phyloP scores from a whole-genome alignment of 495 filamentous ascomycete species.

The Penicillium coprophilum region DNA sequence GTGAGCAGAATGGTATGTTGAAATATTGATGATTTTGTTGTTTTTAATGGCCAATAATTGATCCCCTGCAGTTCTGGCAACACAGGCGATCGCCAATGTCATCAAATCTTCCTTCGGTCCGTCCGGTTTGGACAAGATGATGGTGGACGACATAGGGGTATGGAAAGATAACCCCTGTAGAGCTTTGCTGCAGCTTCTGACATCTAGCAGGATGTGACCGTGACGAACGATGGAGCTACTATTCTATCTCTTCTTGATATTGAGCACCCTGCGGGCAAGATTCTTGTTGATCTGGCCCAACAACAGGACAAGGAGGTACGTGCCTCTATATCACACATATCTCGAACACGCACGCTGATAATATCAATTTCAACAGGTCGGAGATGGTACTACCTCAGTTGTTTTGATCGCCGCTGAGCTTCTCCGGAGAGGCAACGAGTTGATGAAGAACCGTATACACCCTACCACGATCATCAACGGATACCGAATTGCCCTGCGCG shows the following conservation, averaged over 20 bases:
- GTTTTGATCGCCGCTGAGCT: constrained; percentile 97
- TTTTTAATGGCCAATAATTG: constrained; percentile 12
- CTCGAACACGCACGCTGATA: neutral
- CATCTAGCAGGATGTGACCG: constrained; percentile 80
- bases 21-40: neutral
- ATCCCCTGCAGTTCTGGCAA: constrained; percentile 71
- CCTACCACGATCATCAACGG: constrained; percentile 99
- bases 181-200: constrained; percentile 29
- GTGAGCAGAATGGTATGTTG: constrained; percentile 86
- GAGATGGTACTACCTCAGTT: constrained; percentile 97
- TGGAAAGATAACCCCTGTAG: constrained; percentile 39
- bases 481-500: constrained; percentile 90
- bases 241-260: constrained; percentile 94
- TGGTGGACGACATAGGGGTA: constrained; percentile 99
- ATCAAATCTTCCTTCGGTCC: constrained; percentile 98
- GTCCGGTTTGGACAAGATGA: constrained; percentile 98
- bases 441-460: constrained; percentile 99
- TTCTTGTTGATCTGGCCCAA: constrained; percentile 93
- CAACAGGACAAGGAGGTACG: constrained; percentile 95
- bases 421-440: constrained; percentile 88
- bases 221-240: constrained; percentile 98
- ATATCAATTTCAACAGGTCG: constrained; percentile 55
- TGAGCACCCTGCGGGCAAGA: constrained; percentile 97
- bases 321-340: neutral
- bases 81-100: constrained; percentile 96